Percentiles rank a stretch among this genome's conserved stretches.
Conservation (phyloP, 164 flowering plant genomes). For the Magnolia kwangsiensis region DNA sequence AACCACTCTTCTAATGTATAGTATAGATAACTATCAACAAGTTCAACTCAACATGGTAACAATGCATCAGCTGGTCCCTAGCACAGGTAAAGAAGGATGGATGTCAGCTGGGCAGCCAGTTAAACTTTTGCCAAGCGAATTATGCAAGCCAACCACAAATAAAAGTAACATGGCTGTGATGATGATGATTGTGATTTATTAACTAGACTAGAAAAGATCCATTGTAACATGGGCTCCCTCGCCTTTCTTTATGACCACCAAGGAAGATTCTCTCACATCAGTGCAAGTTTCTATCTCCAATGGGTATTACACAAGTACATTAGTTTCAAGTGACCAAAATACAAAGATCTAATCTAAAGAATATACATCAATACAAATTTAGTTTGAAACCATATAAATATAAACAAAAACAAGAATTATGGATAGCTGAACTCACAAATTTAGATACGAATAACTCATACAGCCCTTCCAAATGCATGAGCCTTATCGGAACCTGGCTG, state of each 20-base stretch:
- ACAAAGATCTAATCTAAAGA: background rate
- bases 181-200: background rate
- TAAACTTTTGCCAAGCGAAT: too few relatives aligned
- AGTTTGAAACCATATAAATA: background rate
- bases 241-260: background rate
- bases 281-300: background rate
- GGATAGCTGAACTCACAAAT: constrained; percentile 60
- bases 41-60: too few relatives aligned
- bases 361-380: background rate
- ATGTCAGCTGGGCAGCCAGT: too few relatives aligned
- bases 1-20: too few relatives aligned
- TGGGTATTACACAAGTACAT: background rate
- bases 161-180: background rate
- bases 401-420: background rate
- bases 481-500: constrained; percentile 91
- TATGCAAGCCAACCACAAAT: background rate
- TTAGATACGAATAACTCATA: constrained; percentile 90
- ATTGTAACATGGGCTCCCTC: background rate
- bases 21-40: too few relatives aligned
- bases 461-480: constrained; percentile 96
- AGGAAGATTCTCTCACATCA: background rate
- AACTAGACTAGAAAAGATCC: background rate
- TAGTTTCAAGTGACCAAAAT: background rate
- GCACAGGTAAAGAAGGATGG: too few relatives aligned
- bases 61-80: too few relatives aligned